These are phyloP conservation scores for Metschnikowia drakensbergensis DNA, from an alignment of 805 yeast genomes.

Conservation along the genomic window DNA sequence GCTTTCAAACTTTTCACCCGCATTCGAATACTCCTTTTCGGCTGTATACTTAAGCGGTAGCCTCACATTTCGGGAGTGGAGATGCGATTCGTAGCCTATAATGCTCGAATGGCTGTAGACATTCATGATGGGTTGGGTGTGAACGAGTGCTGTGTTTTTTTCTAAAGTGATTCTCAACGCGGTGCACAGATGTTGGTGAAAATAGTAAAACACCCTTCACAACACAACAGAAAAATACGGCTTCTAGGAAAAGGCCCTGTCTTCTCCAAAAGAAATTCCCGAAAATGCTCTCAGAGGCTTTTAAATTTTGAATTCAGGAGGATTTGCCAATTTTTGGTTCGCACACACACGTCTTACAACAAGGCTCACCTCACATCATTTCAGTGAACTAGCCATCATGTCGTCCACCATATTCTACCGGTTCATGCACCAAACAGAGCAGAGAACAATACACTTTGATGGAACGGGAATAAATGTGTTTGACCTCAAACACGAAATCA, in stretches of 20 bases:
- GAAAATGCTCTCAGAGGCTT: not conserved
- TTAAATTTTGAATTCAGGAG: not conserved
- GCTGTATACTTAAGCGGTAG: constrained; percentile 17
- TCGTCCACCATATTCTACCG: constrained; percentile 84
- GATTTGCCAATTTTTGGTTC: not conserved
- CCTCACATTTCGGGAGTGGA: constrained; percentile 13
- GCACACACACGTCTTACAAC: constrained; percentile 2
- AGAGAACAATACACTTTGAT: constrained; percentile 79
- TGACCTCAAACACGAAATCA: constrained; percentile 89
- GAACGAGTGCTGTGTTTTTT: constrained; percentile 2
- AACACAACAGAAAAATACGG: not conserved
- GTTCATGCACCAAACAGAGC: constrained; percentile 78
- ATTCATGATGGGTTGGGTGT: constrained; percentile 8
- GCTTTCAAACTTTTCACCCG: constrained; percentile 10
- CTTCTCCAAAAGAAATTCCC: not conserved
- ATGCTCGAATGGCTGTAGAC: constrained; percentile 13
- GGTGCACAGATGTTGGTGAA: constrained; percentile 7
- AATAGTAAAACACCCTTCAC: not conserved
- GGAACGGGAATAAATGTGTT: constrained; percentile 96
- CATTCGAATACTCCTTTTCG: not conserved
- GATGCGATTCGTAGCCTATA: constrained; percentile 17
- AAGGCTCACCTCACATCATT: not conserved
- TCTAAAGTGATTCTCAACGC: constrained; percentile 1
- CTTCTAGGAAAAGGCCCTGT: not conserved
- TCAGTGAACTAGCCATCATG: constrained; percentile 38